phyloP scores from a whole-genome alignment of 2,329 filamentous ascomycete genomes.

The Chalaropsis thielavioides region DNA sequence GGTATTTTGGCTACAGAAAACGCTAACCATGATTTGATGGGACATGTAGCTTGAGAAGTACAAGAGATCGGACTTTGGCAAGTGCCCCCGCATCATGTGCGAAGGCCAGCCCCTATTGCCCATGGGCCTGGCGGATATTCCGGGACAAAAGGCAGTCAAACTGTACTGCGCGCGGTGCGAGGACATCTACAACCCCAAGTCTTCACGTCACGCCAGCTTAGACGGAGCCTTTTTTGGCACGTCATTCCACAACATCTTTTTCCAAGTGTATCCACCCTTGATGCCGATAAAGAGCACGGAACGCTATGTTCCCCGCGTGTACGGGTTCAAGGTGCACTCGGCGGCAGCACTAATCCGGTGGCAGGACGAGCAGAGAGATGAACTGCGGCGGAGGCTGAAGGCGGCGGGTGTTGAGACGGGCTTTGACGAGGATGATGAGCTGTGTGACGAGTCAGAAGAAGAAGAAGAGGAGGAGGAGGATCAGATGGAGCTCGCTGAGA shows the following conservation, averaged over 20 bases:
- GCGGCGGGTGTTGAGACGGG: conserved; percentile 57
- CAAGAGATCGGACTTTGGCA: conserved; percentile 95
- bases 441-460: conserved; percentile 38
- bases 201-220: conserved; percentile 83
- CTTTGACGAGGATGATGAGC: conserved; percentile 54
- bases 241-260: conserved; percentile 97
- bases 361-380: conserved; percentile 69
- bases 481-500: conserved; percentile 23
- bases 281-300: conserved; percentile 73
- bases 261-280: conserved; percentile 90
- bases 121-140: conserved; percentile 82
- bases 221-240: conserved; percentile 97
- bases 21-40: neutral
- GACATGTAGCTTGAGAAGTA: conserved; percentile 81
- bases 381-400: conserved; percentile 64
- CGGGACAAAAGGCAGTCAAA: conserved; percentile 81
- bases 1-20: neutral
- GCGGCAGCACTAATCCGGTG: conserved; percentile 76
- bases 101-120: conserved; percentile 84
- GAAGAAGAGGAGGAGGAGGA: conserved; percentile 46
- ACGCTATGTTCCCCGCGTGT: conserved; percentile 79
- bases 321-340: conserved; percentile 91
- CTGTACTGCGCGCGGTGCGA: conserved; percentile 96
- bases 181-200: conserved; percentile 98
- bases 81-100: conserved; percentile 93